Conservation (phyloP, 2,329 filamentous ascomycete species). For the Cytospora paraplurivora region DNA sequence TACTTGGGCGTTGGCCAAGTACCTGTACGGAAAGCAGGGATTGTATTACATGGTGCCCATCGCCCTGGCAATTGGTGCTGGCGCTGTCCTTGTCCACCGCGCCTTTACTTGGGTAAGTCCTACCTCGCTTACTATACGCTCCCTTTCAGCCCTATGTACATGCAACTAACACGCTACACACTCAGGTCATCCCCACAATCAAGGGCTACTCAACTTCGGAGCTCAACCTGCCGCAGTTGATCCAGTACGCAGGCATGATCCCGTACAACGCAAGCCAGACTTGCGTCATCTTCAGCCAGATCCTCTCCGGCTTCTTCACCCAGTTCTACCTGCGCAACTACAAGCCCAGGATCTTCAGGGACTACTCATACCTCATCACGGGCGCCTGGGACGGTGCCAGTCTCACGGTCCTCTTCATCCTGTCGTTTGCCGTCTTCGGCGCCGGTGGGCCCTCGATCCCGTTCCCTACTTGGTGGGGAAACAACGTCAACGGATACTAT, state of each 20-base stretch:
- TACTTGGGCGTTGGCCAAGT: conserved; percentile 54
- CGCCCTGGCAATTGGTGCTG: conserved; percentile 52
- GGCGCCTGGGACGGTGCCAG: conserved; percentile 56
- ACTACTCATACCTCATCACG: conserved; percentile 56
- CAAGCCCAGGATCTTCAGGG: conserved; percentile 52
- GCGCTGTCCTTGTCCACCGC: conserved; percentile 47
- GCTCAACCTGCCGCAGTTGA: conserved; percentile 56
- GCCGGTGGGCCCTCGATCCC: conserved; percentile 46
- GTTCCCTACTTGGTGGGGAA: conserved; percentile 59
- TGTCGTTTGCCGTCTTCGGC: conserved; percentile 59
- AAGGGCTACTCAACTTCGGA: conserved; percentile 43
- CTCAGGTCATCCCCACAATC: conserved; percentile 51
- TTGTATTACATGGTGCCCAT: conserved; percentile 52
- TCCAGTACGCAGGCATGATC: conserved; percentile 57
- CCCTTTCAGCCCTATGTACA: not conserved
- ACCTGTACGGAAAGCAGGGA: conserved; percentile 52
- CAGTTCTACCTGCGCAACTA: conserved; percentile 58
- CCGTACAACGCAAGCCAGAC: conserved; percentile 59
- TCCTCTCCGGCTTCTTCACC: conserved; percentile 49
- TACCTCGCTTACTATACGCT: not conserved
- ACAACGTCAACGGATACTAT: conserved; percentile 50
- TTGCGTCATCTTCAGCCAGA: conserved; percentile 52
- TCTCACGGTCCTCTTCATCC: conserved; percentile 51
- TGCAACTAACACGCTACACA: conserved; percentile 9
- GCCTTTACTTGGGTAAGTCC: conserved; percentile 44